Conservation (phyloP, 192 early-diverging fungal genomes). For the Cladochytrium replicatum region DNA sequence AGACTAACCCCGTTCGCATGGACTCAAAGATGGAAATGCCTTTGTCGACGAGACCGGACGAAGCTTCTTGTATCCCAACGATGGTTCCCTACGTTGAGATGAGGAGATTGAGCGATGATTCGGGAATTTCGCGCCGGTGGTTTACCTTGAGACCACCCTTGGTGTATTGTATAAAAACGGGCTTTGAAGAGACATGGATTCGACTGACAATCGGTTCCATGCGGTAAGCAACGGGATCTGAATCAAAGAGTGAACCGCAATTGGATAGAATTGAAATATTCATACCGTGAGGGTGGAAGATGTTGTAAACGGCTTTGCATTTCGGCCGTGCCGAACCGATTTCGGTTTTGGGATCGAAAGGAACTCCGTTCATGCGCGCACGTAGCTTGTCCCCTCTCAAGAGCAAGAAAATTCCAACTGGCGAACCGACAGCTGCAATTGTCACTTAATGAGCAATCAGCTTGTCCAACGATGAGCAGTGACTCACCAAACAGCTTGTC, state of each 20-base stretch:
- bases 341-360: slow-evolving; percentile 9
- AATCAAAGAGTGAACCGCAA: no score
- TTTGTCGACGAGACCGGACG: slow-evolving; percentile 54
- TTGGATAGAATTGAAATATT: no score
- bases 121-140: no score
- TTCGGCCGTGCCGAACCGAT: slow-evolving; percentile 42
- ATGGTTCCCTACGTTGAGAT: slow-evolving; percentile 27
- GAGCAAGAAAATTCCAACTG: slow-evolving; percentile 68
- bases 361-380: slow-evolving; percentile 2
- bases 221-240: slow-evolving; percentile 68
- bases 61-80: slow-evolving; percentile 57
- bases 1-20: slow-evolving; percentile 33
- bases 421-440: slow-evolving; percentile 58
- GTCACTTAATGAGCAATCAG: slow-evolving; percentile 2
- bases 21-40: slow-evolving; percentile 58
- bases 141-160: slow-evolving; percentile 71
- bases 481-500: slow-evolving; percentile 60
- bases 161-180: slow-evolving; percentile 63
- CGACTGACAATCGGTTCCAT: slow-evolving; percentile 60
- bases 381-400: slow-evolving; percentile 60
- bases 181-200: slow-evolving; percentile 50
- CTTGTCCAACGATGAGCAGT: neutral
- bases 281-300: slow-evolving; percentile 57
- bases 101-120: neutral
- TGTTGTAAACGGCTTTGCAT: slow-evolving; percentile 66